These are phyloP conservation scores for Veloboletus limbatus DNA, from an alignment of 1,284 basidiomycete species.

Conservation along the genomic window DNA sequence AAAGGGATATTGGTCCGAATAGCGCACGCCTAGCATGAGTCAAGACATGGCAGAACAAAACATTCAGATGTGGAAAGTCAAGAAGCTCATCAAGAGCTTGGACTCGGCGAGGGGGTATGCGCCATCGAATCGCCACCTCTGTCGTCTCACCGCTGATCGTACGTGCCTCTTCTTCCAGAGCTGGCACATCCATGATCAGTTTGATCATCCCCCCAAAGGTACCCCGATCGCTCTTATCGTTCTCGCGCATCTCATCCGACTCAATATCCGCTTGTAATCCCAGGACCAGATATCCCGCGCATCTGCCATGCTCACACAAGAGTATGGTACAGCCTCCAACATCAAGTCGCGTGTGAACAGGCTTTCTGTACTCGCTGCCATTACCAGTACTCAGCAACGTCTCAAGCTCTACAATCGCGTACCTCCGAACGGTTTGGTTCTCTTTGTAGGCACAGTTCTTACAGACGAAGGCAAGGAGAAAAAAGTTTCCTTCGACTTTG, in stretches of 20 bases:
- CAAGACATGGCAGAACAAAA: conserved; percentile 82
- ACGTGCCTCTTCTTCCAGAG: conserved; percentile 38
- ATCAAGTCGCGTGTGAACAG: conserved; percentile 99
- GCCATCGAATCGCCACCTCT: conserved; percentile 15
- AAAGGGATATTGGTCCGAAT: conserved; percentile 14
- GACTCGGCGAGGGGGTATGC: conserved; percentile 85
- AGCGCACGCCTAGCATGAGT: conserved; percentile 55
- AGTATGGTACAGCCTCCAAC: conserved; percentile 97
- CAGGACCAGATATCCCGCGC: conserved; percentile 95
- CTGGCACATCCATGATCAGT: conserved; percentile 99
- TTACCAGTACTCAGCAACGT: conserved; percentile 98
- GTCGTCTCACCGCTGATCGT: conserved; percentile 16
- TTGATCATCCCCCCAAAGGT: conserved; percentile 95
- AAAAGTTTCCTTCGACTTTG: conserved; percentile 97
- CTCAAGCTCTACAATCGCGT: conserved; percentile 96
- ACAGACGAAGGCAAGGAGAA: conserved; percentile 99
- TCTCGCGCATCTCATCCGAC: neutral
- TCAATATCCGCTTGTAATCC: neutral
- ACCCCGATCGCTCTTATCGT: conserved; percentile 28
- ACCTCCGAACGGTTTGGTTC: conserved; percentile 94
- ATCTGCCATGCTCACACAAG: conserved; percentile 95
- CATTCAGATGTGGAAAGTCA: conserved; percentile 96
- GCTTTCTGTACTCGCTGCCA: conserved; percentile 95
- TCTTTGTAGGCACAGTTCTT: conserved; percentile 96
- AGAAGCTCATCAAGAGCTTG: conserved; percentile 97